A percentile compares a stretch with the other conserved stretches of the same genome.
These are phyloP conservation scores for Lonicera japonica DNA, from an alignment of 129 eudicot genomes.

Conservation along the genomic window DNA sequence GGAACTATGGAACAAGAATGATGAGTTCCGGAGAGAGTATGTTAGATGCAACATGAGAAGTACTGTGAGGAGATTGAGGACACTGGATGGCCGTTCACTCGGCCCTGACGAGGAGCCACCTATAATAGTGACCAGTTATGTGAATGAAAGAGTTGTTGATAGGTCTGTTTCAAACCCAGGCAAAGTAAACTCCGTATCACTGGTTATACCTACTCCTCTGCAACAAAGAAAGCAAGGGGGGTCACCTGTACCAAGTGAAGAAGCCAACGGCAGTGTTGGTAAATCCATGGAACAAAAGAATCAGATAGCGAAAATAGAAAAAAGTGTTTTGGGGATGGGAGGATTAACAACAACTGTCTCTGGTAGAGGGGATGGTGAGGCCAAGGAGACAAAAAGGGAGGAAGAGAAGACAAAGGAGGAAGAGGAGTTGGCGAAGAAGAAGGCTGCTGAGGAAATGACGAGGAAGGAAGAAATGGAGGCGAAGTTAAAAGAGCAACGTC, in stretches of 20 bases:
- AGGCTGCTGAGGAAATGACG: conserved; percentile 52
- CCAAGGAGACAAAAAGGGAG: conserved; percentile 23
- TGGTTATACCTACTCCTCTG: conserved; percentile 6
- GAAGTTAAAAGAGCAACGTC: conserved; percentile 64
- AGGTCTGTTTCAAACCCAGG: conserved; percentile 23
- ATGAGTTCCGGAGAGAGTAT: conserved; percentile 69
- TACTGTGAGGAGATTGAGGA: conserved; percentile 59
- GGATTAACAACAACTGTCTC: conserved; percentile 21
- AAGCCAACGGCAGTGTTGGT: neutral
- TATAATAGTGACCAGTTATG: conserved; percentile 27
- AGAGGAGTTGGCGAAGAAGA: conserved; percentile 45
- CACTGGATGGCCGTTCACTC: conserved; percentile 68
- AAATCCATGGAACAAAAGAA: conserved; percentile 25
- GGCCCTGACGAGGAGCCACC: conserved; percentile 61
- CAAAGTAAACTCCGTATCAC: conserved; percentile 19
- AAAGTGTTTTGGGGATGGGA: conserved; percentile 8
- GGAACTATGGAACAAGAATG: conserved; percentile 69
- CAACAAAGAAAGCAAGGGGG: conserved; percentile 20
- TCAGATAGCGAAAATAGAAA: conserved; percentile 20
- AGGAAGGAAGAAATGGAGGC: conserved; percentile 46
- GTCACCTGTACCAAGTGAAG: conserved; percentile 1
- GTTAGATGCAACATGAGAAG: conserved; percentile 54
- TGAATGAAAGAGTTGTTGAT: conserved; percentile 26
- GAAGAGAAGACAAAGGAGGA: conserved; percentile 35
- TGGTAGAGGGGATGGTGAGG: conserved; percentile 6